Percentiles rank a stretch among this genome's conserved stretches.
Evolutionary conservation across 805 yeast genomes (phyloP).

Genomic region (Candida oleophila): DNA sequence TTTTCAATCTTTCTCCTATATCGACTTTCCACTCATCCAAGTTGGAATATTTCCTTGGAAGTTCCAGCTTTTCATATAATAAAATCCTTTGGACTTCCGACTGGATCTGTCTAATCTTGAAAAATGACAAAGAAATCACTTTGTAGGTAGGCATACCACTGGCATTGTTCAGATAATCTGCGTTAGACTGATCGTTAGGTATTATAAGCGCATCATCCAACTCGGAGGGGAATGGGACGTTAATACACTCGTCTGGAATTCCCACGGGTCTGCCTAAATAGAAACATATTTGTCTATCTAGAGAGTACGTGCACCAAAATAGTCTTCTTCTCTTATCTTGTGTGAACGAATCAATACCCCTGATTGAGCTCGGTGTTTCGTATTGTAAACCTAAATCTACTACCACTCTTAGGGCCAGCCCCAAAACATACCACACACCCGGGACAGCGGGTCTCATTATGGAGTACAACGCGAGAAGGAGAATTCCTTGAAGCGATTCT

Average conservation of each 20-base stretch:
- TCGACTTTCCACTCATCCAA: conserved; percentile 63
- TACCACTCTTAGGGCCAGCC: conserved; percentile 74
- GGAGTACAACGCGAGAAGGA: conserved; percentile 68
- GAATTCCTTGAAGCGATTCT: conserved; percentile 70
- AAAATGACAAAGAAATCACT: conserved; percentile 62
- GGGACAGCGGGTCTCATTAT: conserved; percentile 88
- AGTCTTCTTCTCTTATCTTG: conserved; percentile 71
- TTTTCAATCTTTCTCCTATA: conserved; percentile 50
- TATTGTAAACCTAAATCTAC: conserved; percentile 84
- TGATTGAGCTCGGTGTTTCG: conserved; percentile 41
- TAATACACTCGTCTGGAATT: conserved; percentile 77
- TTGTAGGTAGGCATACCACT: conserved; percentile 60
- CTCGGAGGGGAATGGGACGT: conserved; percentile 68
- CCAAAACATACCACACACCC: conserved; percentile 90
- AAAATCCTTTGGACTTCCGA: conserved; percentile 71
- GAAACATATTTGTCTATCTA: conserved; percentile 84
- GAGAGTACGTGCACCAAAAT: conserved; percentile 86
- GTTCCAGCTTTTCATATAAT: conserved; percentile 61
- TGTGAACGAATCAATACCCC: conserved; percentile 50
- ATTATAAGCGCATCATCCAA: conserved; percentile 70
- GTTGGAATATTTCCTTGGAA: conserved; percentile 60
- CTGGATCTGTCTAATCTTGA: conserved; percentile 70
- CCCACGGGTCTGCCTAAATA: conserved; percentile 88
- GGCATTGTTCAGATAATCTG: conserved; percentile 40
- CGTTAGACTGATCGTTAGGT: conserved; percentile 23